A percentile compares a stretch with the other conserved stretches of the same genome.
These are phyloP conservation scores for Ganoderma leucocontextum DNA, from an alignment of 1,284 basidiomycete genomes.

Conservation along the genomic window DNA sequence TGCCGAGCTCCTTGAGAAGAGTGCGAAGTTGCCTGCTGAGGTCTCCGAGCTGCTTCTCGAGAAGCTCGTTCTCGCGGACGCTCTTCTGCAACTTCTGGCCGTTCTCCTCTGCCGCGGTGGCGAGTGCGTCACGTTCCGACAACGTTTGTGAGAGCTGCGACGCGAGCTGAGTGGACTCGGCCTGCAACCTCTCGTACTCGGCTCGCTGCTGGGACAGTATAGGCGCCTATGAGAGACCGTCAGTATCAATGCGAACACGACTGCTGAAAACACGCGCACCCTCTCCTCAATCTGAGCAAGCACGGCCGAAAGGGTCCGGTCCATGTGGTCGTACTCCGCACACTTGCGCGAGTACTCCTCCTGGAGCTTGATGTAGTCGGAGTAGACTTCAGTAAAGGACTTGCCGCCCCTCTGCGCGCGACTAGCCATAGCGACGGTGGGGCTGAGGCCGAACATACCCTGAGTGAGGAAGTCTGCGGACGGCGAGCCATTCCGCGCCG, in stretches of 20 bases:
- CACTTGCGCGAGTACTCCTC: conserved; percentile 83
- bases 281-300: conserved; percentile 89
- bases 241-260: conserved; percentile 8
- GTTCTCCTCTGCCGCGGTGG: conserved; percentile 58
- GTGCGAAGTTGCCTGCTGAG: conserved; percentile 87
- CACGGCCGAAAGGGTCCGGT: conserved; percentile 76
- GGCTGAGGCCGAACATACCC: conserved; percentile 74
- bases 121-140: conserved; percentile 68
- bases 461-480: conserved; percentile 52
- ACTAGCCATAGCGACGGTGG: conserved; percentile 86
- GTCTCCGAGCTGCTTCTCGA: conserved; percentile 85
- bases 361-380: conserved; percentile 87
- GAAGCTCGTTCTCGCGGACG: conserved; percentile 72
- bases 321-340: conserved; percentile 84
- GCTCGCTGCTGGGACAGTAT: conserved; percentile 85
- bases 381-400: conserved; percentile 90
- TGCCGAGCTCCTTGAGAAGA: conserved; percentile 81
- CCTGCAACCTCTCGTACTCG: conserved; percentile 84
- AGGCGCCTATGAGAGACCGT: conserved; percentile 68
- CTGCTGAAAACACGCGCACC: conserved; percentile 54
- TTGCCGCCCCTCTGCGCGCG: conserved; percentile 81
- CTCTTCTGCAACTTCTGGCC: conserved; percentile 70
- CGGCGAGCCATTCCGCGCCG: conserved; percentile 52
- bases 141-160: conserved; percentile 80
- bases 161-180: conserved; percentile 83